These are phyloP conservation scores for Candida glucosophila DNA, from an alignment of 1,139 yeast species.

Conservation along the genomic window DNA sequence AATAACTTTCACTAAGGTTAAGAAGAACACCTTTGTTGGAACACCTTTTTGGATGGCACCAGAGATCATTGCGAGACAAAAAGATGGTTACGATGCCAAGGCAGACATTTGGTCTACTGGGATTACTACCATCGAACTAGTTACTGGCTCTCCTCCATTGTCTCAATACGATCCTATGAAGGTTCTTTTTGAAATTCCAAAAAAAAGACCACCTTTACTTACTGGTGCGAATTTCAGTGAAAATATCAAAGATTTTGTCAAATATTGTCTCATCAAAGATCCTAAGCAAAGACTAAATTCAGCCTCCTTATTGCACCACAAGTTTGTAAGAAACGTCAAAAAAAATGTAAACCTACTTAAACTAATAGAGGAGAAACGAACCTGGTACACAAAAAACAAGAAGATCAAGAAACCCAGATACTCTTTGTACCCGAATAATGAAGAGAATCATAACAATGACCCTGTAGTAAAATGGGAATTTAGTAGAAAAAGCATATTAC, in stretches of 20 bases:
- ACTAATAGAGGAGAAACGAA: slow-evolving; percentile 15
- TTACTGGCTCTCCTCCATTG: slow-evolving; percentile 67
- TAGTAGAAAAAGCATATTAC: slow-evolving; percentile 7
- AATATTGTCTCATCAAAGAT: slow-evolving; percentile 49
- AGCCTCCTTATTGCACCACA: slow-evolving; percentile 32
- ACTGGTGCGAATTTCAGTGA: slow-evolving; percentile 35
- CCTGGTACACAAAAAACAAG: slow-evolving; percentile 15
- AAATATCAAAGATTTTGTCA: slow-evolving; percentile 52
- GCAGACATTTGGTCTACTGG: slow-evolving; percentile 90
- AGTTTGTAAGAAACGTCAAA: slow-evolving; percentile 25
- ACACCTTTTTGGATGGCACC: slow-evolving; percentile 97
- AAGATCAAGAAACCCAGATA: slow-evolving; percentile 6
- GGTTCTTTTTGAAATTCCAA: slow-evolving; percentile 65
- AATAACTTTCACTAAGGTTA: slow-evolving; percentile 49
- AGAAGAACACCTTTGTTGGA: slow-evolving; percentile 72
- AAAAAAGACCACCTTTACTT: slow-evolving; percentile 57
- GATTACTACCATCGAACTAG: slow-evolving; percentile 68
- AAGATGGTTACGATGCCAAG: slow-evolving; percentile 60
- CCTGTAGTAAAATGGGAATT: slow-evolving; percentile 14
- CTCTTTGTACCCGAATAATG: slow-evolving; percentile 2
- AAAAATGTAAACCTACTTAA: slow-evolving; percentile 5
- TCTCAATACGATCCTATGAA: slow-evolving; percentile 66
- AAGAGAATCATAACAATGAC: slow-evolving; percentile 1
- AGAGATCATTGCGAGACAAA: slow-evolving; percentile 50
- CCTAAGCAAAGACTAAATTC: slow-evolving; percentile 48